Base-by-base conservation (phyloP, 1,284 basidiomycete genomes). In the Chalciporus piperatoides region DNA sequence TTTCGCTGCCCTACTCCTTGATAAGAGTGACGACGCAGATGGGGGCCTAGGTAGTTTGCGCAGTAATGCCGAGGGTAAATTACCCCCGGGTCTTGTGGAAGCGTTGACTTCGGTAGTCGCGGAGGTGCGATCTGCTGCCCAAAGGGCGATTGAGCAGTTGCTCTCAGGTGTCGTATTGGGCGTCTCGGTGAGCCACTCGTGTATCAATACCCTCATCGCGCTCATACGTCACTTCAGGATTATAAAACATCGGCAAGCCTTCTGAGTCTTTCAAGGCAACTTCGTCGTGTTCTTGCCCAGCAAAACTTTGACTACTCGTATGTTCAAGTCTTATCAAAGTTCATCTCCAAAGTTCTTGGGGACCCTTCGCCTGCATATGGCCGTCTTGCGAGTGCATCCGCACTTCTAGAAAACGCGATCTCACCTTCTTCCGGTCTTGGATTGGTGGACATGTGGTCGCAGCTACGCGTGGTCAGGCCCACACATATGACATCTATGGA, bases 361-460 rank as follows among this genome's bases (percentile, higher is more conserved):
- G 57, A 62, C 25, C 59, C 67, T 44, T 66, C 73, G 0, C 44
- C 65, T 10, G 32, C 42, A 9, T 74, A 79, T 44, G 45, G 52
- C 1, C 43, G 51, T 27, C 56, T 82, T 28, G 55, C 54, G 11
- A 48, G 46, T 21, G 58, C 63, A 24, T 69, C 67, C 11, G 51
- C 64, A 42, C 51, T 56, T 25, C 65, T 86, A 4, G 65, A 70
- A 44, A 60, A 70, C 3, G 53, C 64, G 3, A 66, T 80, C n/a
- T 76, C 75, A n/a, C 70, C 76, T 5, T 73, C 75, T 14, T 73
- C 74, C 17, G 84, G 84, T 9, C 68, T 76, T 23, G 82, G 82
- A 23, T 59, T 86, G 54, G 68, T 72, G 27, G 71, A 79, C 12
- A 73, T 84, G 28, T 84, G 81, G 81, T 69, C 70, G n/a, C 62